Evolutionary conservation across 805 yeast genomes (phyloP).

Genomic region (Candida orba): DNA sequence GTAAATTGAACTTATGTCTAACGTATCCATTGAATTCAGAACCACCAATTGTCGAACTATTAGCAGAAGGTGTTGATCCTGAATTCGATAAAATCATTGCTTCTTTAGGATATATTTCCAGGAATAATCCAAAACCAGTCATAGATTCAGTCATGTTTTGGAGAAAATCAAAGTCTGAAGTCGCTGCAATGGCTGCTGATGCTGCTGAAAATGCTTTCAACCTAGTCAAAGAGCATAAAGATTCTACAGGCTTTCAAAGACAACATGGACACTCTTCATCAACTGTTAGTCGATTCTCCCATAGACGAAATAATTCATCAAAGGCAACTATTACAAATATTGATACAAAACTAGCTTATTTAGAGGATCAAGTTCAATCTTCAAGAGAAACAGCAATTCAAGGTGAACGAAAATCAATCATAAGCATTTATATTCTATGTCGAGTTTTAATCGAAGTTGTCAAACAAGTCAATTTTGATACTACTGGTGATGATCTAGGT

Average conservation of each 20-base stretch:
- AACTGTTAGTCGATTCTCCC: conserved; percentile 30
- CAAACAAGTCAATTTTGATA: conserved; percentile 71
- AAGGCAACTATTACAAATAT: conserved; percentile 34
- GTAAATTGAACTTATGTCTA: conserved; percentile 70
- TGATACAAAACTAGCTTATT: conserved; percentile 51
- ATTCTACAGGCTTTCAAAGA: conserved; percentile 16
- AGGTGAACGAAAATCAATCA: conserved; percentile 80
- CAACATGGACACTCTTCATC: conserved; percentile 27
- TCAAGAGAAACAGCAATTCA: conserved; percentile 65
- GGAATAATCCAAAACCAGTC: conserved; percentile 87
- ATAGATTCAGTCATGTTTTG: conserved; percentile 98
- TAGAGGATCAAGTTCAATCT: conserved; percentile 31
- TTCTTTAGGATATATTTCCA: conserved; percentile 85
- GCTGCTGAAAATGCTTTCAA: conserved; percentile 37
- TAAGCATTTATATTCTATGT: conserved; percentile 82
- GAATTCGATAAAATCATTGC: conserved; percentile 79
- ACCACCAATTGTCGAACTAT: conserved; percentile 68
- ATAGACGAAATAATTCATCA: conserved; percentile 45
- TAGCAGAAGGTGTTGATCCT: conserved; percentile 83
- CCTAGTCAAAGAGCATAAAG: conserved; percentile 27
- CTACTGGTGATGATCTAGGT: conserved; percentile 70
- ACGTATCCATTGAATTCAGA: conserved; percentile 59
- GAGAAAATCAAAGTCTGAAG: conserved; percentile 90
- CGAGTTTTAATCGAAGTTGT: conserved; percentile 91
- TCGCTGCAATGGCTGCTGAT: conserved; percentile 57